A percentile compares a stretch with the other conserved stretches of the same genome.
These are phyloP conservation scores for Casaregolazyma lundiana DNA, from an alignment of 1,139 yeast species.

Conservation along the genomic window DNA sequence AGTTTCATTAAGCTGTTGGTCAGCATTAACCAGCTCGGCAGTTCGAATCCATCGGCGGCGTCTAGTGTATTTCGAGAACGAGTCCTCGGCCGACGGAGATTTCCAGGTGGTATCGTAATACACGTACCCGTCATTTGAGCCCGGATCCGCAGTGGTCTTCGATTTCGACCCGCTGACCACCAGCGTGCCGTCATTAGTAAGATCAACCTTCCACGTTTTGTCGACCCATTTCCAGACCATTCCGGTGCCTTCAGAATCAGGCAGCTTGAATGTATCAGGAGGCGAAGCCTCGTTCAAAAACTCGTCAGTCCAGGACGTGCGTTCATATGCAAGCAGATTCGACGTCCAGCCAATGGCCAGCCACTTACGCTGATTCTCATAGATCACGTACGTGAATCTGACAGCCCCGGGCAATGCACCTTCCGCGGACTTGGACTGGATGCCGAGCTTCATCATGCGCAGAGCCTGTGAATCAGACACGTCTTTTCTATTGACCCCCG, in stretches of 20 bases:
- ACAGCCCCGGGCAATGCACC: slow-evolving; percentile 48
- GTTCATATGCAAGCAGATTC: slow-evolving; percentile 81
- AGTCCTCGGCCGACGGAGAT: slow-evolving; percentile 80
- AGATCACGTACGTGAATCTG: slow-evolving; percentile 85
- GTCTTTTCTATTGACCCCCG: slow-evolving; percentile 41
- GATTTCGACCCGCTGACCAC: slow-evolving; percentile 60
- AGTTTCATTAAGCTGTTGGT: slow-evolving; percentile 14
- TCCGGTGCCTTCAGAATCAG: slow-evolving; percentile 64
- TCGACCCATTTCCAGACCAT: slow-evolving; percentile 95
- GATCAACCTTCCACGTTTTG: slow-evolving; percentile 82
- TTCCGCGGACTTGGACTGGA: slow-evolving; percentile 46
- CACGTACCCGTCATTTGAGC: slow-evolving; percentile 76
- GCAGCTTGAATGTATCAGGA: slow-evolving; percentile 72
- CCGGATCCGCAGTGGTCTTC: slow-evolving; percentile 73
- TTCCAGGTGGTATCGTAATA: slow-evolving; percentile 94
- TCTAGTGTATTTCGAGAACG: slow-evolving; percentile 86
- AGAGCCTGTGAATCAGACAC: slow-evolving; percentile 23
- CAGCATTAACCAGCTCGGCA: slow-evolving; percentile 62
- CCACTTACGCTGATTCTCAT: slow-evolving; percentile 96
- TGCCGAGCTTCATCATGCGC: slow-evolving; percentile 41
- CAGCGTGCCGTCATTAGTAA: slow-evolving; percentile 82
- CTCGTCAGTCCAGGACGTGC: slow-evolving; percentile 97
- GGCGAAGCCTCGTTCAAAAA: slow-evolving; percentile 80
- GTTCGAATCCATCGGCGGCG: slow-evolving; percentile 94
- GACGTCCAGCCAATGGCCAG: slow-evolving; percentile 97